These are phyloP conservation scores for Coprinopsis strossmayeri DNA, from an alignment of 768 basidiomycete genomes.

Conservation along the genomic window DNA sequence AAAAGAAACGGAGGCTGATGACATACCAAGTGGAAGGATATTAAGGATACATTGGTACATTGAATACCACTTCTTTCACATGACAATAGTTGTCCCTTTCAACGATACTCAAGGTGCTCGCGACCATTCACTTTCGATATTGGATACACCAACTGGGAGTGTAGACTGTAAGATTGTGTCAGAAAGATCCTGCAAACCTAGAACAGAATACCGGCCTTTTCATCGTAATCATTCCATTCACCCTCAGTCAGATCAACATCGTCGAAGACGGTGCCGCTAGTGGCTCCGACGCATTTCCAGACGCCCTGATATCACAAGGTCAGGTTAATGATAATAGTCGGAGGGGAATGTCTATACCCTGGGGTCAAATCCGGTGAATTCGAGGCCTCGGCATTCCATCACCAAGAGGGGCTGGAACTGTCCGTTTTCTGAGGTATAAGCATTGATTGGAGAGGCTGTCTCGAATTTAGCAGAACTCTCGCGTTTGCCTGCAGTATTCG, in stretches of 20 bases:
- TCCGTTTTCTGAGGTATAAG: slow-evolving; percentile 58
- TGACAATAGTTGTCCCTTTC: not conserved
- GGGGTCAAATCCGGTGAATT: slow-evolving; percentile 75
- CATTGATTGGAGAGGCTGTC: slow-evolving; percentile 32
- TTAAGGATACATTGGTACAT: no score
- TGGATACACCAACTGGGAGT: slow-evolving; percentile 65
- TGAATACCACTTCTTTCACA: no score
- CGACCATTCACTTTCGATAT: slow-evolving; percentile 58
- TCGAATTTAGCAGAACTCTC: slow-evolving; percentile 83
- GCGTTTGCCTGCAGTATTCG: slow-evolving; percentile 45
- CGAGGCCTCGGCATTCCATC: slow-evolving; percentile 83
- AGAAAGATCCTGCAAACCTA: not conserved
- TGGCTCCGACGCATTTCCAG: slow-evolving; percentile 70
- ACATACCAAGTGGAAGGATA: not conserved
- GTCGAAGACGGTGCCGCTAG: slow-evolving; percentile 43
- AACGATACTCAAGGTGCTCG: slow-evolving; percentile 40
- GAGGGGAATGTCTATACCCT: slow-evolving; percentile 33
- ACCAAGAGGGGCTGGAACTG: slow-evolving; percentile 59
- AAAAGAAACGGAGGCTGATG: not conserved
- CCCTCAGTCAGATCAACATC: slow-evolving; percentile 62
- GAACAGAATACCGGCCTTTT: slow-evolving; percentile 52
- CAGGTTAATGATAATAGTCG: not conserved
- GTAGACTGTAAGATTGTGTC: slow-evolving; percentile 34
- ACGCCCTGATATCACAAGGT: slow-evolving; percentile 50
- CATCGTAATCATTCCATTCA: slow-evolving; percentile 88